A percentile compares a stretch with the other conserved stretches of the same genome.
These are phyloP conservation scores for Asterochloris sp. DNA, from an alignment of 139 green algal genomes.

Conservation along the genomic window DNA sequence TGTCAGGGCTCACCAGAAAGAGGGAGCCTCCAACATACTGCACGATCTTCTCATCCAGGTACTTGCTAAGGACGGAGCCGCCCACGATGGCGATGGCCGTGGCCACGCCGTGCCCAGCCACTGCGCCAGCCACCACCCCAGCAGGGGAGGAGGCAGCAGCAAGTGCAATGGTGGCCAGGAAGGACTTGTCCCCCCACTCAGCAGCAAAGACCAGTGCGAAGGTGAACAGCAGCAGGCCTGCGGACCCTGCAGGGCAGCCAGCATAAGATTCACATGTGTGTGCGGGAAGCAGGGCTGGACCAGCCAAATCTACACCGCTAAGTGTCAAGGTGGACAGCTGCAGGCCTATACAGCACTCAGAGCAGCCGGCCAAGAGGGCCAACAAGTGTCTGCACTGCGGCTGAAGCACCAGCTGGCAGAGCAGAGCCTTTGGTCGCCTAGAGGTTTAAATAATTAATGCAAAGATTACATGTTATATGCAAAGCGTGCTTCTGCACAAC, in stretches of 20 bases:
- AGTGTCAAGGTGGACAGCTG: too few species aligned
- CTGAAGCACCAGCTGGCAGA: too few species aligned
- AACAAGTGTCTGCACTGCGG: too few species aligned
- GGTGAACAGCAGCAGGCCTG: conserved; percentile 69
- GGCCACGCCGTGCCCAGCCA: conserved; percentile 84
- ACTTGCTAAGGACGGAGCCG: conserved; percentile 65
- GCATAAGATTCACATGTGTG: too few species aligned
- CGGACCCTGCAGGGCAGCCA: not conserved
- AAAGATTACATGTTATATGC: too few species aligned
- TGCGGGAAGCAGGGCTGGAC: too few species aligned
- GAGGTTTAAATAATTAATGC: too few species aligned
- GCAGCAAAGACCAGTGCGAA: conserved; percentile 96
- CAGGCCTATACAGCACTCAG: too few species aligned
- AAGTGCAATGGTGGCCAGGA: conserved; percentile 97
- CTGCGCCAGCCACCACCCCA: conserved; percentile 71
- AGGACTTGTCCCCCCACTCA: conserved; percentile 99
- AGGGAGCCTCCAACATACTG: conserved; percentile 83
- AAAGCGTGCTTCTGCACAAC: too few species aligned
- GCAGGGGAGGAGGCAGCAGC: conserved; percentile 69
- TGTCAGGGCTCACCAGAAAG: conserved; percentile 62
- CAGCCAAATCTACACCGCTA: too few species aligned
- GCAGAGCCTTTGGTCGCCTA: too few species aligned
- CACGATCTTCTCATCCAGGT: conserved; percentile 69
- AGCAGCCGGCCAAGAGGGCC: too few species aligned
- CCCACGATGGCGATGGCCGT: conserved; percentile 81